These are phyloP conservation scores for Amanita polypyramis DNA, from an alignment of 768 basidiomycete genomes.

Conservation along the genomic window DNA sequence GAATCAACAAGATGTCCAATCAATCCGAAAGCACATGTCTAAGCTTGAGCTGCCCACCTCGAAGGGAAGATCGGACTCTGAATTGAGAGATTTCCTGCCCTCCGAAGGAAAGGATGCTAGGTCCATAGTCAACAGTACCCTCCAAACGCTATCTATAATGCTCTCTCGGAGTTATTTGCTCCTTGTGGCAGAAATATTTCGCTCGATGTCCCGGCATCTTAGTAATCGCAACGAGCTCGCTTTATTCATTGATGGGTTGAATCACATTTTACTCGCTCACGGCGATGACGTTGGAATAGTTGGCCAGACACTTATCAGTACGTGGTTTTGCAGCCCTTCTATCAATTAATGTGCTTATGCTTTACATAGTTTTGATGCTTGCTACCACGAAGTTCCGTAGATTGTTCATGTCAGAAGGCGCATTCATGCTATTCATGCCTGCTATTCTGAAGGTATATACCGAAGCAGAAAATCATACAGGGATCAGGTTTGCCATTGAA, in stretches of 20 bases:
- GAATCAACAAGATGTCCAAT: constrained; percentile 57
- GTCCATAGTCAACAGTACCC: constrained; percentile 7
- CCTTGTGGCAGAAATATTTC: constrained; percentile 59
- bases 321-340: constrained; percentile 14
- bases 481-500: constrained; percentile 59
- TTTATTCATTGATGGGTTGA: constrained; percentile 58
- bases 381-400: constrained; percentile 70
- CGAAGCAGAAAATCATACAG: constrained; percentile 43
- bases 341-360: constrained; percentile 1
- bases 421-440: constrained; percentile 70
- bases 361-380: constrained; percentile 49
- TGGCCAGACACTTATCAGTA: constrained; percentile 64
- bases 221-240: constrained; percentile 62
- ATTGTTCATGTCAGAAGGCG: constrained; percentile 62
- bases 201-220: constrained; percentile 60
- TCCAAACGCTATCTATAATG: constrained; percentile 43
- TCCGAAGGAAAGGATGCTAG: constrained; percentile 12
- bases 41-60: constrained; percentile 47
- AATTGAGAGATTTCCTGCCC: constrained; percentile 39
- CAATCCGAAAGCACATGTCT: constrained; percentile 54
- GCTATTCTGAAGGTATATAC: constrained; percentile 60
- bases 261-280: constrained; percentile 56
- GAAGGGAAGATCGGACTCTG: constrained; percentile 23
- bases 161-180: constrained; percentile 62
- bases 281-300: constrained; percentile 71